These are phyloP conservation scores for Rhizopus arrhizus DNA, from an alignment of 371 early-diverging fungal genomes.

Conservation along the genomic window DNA sequence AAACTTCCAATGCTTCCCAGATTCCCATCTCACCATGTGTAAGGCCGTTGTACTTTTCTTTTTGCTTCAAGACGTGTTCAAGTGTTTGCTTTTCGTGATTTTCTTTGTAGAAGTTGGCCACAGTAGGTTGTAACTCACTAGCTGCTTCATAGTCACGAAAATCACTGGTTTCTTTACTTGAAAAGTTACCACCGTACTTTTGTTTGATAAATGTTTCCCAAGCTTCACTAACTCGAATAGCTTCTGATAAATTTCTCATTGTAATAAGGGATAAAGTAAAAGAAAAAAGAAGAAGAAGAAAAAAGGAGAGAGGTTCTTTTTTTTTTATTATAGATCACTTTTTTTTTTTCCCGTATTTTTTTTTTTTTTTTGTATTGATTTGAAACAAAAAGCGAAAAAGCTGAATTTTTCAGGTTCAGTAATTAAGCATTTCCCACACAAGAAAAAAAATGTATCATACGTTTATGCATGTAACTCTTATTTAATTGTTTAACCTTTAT, in stretches of 20 bases:
- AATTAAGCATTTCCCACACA: neutral
- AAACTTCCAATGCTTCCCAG: slow-evolving; percentile 57
- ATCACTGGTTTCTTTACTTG: slow-evolving; percentile 18
- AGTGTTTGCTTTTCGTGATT: slow-evolving; percentile 51
- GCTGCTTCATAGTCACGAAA: slow-evolving; percentile 37
- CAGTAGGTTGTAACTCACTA: slow-evolving; percentile 29
- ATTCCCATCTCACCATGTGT: slow-evolving; percentile 46
- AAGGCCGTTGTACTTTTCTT: slow-evolving; percentile 32
- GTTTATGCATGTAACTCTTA: too few species aligned
- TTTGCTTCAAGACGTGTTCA: slow-evolving; percentile 37
- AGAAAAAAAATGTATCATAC: neutral
- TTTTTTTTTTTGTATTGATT: neutral
- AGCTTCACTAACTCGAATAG: slow-evolving; percentile 32
- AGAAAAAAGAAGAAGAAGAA: neutral
- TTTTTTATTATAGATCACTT: neutral
- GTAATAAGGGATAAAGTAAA: slow-evolving; percentile 4
- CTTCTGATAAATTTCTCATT: slow-evolving; percentile 26
- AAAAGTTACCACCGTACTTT: slow-evolving; percentile 33
- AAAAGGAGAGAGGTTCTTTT: slow-evolving; percentile 2
- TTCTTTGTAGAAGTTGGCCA: slow-evolving; percentile 40
- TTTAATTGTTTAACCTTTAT: too few species aligned
- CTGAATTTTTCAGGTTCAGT: neutral
- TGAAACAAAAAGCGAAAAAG: slow-evolving; percentile 1
- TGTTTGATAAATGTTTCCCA: slow-evolving; percentile 38
- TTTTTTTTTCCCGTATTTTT: neutral